Base-by-base conservation (phyloP, 2,329 filamentous ascomycete genomes). In the Kalaharituber pfeilii region DNA sequence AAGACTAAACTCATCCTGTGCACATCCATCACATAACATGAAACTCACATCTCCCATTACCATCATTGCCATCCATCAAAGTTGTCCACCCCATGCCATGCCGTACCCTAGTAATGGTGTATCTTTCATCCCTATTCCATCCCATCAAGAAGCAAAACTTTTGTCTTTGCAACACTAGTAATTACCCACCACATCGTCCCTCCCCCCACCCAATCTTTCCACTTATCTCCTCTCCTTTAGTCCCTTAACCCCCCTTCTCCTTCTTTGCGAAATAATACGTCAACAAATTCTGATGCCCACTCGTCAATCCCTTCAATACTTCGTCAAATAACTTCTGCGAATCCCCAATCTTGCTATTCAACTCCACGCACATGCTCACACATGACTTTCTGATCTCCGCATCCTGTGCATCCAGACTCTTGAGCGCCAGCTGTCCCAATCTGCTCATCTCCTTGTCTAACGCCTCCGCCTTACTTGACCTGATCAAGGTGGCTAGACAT, bases 251-350 rank as follows among this genome's bases (percentile, higher is more conserved):
- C 5, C 22, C 42, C 24, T 25, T 47, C 42, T 22, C 59, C 53
- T 60, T 61, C 55, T 60, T 63, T 7, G 61, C 60, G 44, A 64
- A 64, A 51, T 64, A 64, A 56, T 64, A 64, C 25, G 62, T 62
- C 45, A 64, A 57, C 47, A 64, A 55, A 44, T 62, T 64, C 44
- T 60, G 59, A 28, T 63, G 60, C 5, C 60, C 60, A 3, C 56
- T 56, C 24, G 59, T 57, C 56, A 63, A 54, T 24, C 62, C 62
- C 27, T 57, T 59, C 20, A 64, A 52, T 27, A 62, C 62, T 13
- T 62, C 61, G 27, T 61, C 60, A 58, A 62, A 64, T 28, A 64
- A 53, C 39, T 54, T 61, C 25, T 60, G 57, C 24, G 63, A 61
- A 36, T 63, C 62, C 39, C 60, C 56, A 42, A 64, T 49, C 39